Base-by-base conservation (phyloP, 139 green algal species). In the Monoraphidium neglectum region DNA sequence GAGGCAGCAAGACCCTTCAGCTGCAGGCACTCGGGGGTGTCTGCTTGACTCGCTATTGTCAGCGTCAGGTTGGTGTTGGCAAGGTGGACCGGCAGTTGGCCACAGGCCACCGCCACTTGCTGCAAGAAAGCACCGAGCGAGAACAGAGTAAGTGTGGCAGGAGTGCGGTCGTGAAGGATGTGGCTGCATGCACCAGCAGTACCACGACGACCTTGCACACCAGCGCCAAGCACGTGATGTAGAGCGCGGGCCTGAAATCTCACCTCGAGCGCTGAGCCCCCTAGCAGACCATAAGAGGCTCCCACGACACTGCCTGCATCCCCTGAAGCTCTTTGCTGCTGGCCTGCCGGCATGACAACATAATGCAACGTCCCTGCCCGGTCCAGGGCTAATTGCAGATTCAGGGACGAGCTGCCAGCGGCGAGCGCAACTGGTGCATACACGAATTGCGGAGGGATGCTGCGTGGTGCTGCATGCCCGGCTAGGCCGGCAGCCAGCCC, bases 51-150 rank as follows among this genome's bases (percentile, higher is more conserved):
- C 2, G 16, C 47, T 2, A 78, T 53, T 8, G 60, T 72, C 46
- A 78, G 64, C 21, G 43, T 72, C 12, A 53, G 2, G 30, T 64
- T 72, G 61, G 6, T 64, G 61, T 66, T 51, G 32, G 60, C 24
- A 24, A 43, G 26, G 37, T 21, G 23, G 4, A 53, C 72, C 10
- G 62, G 53, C 61, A 77, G 4, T 26, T 46, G 54, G 54, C 69
- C 69, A 72, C 79, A 85, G 2, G 79, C 79, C 32, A 72, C 65
- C 0, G 43, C 53, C 24, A 49, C 8, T 2, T 30, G 33, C 26
- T 62, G 36, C 79, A 80, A 30, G 0, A 36, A 53, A 18, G 53
- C 62, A 12, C 36, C 0, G 24, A n/a, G n/a, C n/a, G n/a, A n/a
- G n/a, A n/a, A n/a, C 35, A 43, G 54, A 23, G n/a, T 33, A 23